These are phyloP conservation scores for Pyrenophora graminea DNA, from an alignment of 2,329 filamentous ascomycete genomes.

Conservation along the genomic window DNA sequence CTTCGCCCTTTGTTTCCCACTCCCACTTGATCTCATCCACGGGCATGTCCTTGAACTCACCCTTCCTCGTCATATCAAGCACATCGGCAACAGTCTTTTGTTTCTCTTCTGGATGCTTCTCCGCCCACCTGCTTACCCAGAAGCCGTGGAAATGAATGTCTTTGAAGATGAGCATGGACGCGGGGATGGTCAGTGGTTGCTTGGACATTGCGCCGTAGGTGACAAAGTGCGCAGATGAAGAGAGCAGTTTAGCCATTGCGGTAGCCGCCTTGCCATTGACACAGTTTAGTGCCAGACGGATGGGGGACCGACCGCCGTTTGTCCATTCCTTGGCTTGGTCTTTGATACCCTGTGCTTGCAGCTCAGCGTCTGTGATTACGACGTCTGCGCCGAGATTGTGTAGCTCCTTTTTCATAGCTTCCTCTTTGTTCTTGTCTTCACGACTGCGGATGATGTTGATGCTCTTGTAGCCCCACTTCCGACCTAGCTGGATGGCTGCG, in stretches of 20 bases:
- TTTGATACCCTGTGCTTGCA: conserved; percentile 65
- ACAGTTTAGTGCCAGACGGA: conserved; percentile 86
- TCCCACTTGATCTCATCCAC: conserved; percentile 82
- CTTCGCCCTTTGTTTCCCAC: conserved; percentile 74
- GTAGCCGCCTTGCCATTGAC: conserved; percentile 87
- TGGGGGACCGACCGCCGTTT: conserved; percentile 68
- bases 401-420: conserved; percentile 65
- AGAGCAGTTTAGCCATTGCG: conserved; percentile 73
- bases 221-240: conserved; percentile 72
- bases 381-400: conserved; percentile 64
- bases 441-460: conserved; percentile 87
- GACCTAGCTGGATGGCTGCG: conserved; percentile 85
- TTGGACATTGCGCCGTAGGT: conserved; percentile 96
- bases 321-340: conserved; percentile 68
- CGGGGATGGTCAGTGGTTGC: conserved; percentile 79
- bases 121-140: conserved; percentile 91
- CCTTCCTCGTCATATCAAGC: conserved; percentile 71
- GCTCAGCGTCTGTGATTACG: conserved; percentile 65
- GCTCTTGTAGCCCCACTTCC: conserved; percentile 84
- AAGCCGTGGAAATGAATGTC: conserved; percentile 88
- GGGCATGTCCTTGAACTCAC: conserved; percentile 81
- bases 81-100: conserved; percentile 83
- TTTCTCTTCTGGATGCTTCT: conserved; percentile 73
- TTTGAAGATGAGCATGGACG: conserved; percentile 90
- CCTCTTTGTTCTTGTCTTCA: conserved; percentile 71